Conservation (phyloP, 164 flowering plant genomes). For the Sextonia rubra region DNA sequence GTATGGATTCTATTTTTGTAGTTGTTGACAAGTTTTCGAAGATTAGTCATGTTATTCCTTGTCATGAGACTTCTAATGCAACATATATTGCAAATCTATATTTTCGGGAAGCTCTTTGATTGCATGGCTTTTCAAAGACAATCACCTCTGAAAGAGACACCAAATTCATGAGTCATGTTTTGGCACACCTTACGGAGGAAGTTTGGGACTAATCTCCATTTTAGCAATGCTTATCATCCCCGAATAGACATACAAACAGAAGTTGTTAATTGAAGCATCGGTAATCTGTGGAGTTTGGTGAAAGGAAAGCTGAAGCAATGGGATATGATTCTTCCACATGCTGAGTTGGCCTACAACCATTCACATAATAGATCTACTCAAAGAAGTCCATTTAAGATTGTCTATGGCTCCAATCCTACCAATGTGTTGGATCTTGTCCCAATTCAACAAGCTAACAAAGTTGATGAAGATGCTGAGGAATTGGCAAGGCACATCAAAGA, state of each 20-base stretch:
- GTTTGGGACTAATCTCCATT: not conserved
- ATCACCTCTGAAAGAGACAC: not conserved
- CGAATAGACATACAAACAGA: not conserved
- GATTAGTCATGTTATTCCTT: not conserved
- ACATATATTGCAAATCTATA: not conserved
- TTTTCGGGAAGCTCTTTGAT: not conserved
- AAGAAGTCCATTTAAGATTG: not conserved
- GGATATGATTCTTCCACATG: not conserved
- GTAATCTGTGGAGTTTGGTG: not conserved
- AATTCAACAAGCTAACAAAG: not conserved
- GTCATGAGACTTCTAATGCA: not conserved
- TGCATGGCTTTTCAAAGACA: not conserved
- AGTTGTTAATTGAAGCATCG: not conserved
- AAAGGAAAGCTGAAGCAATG: not conserved
- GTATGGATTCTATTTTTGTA: not conserved
- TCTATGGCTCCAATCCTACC: not conserved
- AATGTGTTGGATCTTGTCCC: not conserved
- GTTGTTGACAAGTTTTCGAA: not conserved
- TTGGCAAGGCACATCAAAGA: not conserved
- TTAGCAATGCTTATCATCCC: not conserved
- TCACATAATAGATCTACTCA: not conserved
- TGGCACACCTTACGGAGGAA: not conserved
- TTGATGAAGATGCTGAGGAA: not conserved
- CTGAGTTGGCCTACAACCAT: not conserved
- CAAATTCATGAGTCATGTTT: not conserved